Base-by-base conservation (phyloP, 2,329 filamentous ascomycete species). In the Fusarium secorum region DNA sequence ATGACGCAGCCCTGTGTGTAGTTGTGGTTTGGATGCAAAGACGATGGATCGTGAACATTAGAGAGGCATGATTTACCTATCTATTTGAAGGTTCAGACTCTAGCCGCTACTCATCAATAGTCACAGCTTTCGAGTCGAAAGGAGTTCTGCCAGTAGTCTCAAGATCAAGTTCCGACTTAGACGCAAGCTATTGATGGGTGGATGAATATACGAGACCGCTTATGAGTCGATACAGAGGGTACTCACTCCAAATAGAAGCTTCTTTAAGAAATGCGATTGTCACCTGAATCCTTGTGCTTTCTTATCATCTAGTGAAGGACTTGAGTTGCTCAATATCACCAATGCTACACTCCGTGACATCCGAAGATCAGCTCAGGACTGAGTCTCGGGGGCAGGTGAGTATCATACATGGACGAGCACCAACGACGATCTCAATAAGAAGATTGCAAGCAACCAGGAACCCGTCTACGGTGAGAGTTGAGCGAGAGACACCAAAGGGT, bases 101-200 rank as follows among this genome's bases (percentile, higher is more conserved):
- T 17, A 22, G 26, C 2, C 5, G 7, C 7, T n/a, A 0, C 24
- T 0, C 5, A 4, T 30, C 4, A 8, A 30, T 0, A 17, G 26
- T 2, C 2, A 30, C 14, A 22, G 14, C 45, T 17, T 48, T 22
- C 15, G 15, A 13, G 2, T 5, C 15, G 3, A 13, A 32, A 48
- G 14, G 7, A 2, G 26, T 20, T 13, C 11, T 13, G 10, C 10
- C 11, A 30, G 11, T 18, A 0, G 22, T 18, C 0, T 4, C 2
- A 22, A 13, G 14, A 22, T 1, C 14, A 22, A 48, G 26, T 18
- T 3, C 20, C 11, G 1, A 15, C 15, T 1, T 32, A 7, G 14
- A 48, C 3, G 10, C 3, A 22, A 2, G 20, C 14, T 17, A 9
- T 22, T 9, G 26, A 30, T 30, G 3, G 5, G 26, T 1, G 14